Evolutionary conservation across 345 rosid genomes (phyloP).

Genomic region (Xanthoceras sorbifolium): DNA sequence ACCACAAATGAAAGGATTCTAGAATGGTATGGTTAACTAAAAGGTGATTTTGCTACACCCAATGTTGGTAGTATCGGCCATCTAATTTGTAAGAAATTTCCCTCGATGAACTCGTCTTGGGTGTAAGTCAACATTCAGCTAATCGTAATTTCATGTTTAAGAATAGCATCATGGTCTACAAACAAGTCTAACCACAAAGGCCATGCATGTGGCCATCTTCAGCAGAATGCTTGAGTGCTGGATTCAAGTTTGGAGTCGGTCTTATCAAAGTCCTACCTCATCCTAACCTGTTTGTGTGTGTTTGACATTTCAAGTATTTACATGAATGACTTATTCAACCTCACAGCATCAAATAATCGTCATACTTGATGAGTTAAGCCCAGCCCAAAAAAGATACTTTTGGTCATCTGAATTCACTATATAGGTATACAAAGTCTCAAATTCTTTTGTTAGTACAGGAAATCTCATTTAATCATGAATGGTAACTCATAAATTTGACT

Average conservation of each 20-base stretch:
- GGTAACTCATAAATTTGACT: not conserved
- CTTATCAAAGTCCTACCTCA: not conserved
- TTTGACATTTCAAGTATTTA: not conserved
- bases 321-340: not conserved
- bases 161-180: not conserved
- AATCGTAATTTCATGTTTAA: not conserved
- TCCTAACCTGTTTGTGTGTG: not conserved
- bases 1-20: not conserved
- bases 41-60: slow-evolving; percentile 1
- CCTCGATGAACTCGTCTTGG: not conserved
- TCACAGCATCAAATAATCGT: not conserved
- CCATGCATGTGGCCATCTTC: not conserved
- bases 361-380: not conserved
- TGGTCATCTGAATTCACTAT: not conserved
- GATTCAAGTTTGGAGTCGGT: not conserved
- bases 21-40: not conserved
- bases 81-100: not conserved
- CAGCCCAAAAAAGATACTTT: not conserved
- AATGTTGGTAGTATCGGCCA: not conserved
- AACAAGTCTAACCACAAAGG: not conserved
- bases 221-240: not conserved
- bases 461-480: slow-evolving; percentile 1
- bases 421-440: not conserved
- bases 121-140: not conserved
- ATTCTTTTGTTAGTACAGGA: not conserved